A percentile compares a stretch with the other conserved stretches of the same genome.
Evolutionary conservation across 108 stramenopile species (phyloP).

Genomic region (Nannochloropsis granulata): DNA sequence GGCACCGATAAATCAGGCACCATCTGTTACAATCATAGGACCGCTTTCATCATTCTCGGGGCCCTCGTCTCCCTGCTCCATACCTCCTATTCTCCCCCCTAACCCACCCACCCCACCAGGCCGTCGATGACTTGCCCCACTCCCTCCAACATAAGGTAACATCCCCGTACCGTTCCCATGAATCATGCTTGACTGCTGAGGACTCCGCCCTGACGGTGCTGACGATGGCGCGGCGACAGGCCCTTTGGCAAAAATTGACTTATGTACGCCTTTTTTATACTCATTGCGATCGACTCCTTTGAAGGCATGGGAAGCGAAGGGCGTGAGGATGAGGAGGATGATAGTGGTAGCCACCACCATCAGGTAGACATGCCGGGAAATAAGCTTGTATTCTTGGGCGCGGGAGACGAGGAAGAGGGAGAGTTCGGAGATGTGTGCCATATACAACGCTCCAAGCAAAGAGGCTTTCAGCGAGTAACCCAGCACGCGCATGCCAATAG

Average conservation of each 20-base stretch:
- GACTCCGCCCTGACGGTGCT: too few relatives aligned
- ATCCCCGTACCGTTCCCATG: too few relatives aligned
- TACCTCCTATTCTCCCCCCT: too few relatives aligned
- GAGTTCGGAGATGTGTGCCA: slow-evolving; percentile 26
- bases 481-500: slow-evolving; percentile 11
- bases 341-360: slow-evolving; percentile 15
- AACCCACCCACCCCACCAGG: too few relatives aligned
- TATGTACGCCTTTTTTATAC: neutral
- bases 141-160: too few relatives aligned
- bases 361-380: slow-evolving; percentile 18
- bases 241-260: neutral
- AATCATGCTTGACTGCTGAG: too few relatives aligned
- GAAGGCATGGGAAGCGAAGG: neutral
- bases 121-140: too few relatives aligned
- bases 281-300: neutral
- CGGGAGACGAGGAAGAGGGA: slow-evolving; percentile 25
- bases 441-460: slow-evolving; percentile 8
- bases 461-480: slow-evolving; percentile 13
- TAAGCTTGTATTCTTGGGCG: slow-evolving; percentile 8
- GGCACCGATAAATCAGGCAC: too few relatives aligned
- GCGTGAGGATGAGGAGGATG: slow-evolving; percentile 18
- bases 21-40: too few relatives aligned
- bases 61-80: too few relatives aligned
- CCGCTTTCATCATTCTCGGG: too few relatives aligned
- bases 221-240: too few relatives aligned